These are phyloP conservation scores for Podila minutissima DNA, from an alignment of 192 early-diverging fungal species.

Conservation along the genomic window DNA sequence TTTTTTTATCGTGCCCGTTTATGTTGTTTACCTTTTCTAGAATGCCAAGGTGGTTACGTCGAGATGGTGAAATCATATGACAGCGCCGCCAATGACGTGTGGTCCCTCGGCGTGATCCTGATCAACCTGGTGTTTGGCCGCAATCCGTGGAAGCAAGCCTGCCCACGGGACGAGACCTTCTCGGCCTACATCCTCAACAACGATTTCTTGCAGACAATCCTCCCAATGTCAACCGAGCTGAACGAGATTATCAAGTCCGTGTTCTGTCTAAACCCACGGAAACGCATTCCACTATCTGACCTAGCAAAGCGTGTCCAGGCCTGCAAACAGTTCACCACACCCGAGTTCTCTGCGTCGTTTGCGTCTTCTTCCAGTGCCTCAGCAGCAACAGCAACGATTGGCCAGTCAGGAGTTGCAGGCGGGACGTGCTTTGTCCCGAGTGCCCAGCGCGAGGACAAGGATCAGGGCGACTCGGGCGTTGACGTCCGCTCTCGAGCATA, in stretches of 20 bases:
- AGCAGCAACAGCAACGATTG: not conserved
- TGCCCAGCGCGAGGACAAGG: conserved; percentile 1
- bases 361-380: not conserved
- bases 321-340: conserved; percentile 58
- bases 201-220: conserved; percentile 72
- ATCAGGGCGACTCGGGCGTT: conserved; percentile 45
- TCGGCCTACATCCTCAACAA: conserved; percentile 59
- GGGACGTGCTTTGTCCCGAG: not conserved
- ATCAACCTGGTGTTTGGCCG: conserved; percentile 84
- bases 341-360: conserved; percentile 14
- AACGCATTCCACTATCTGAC: conserved; percentile 55
- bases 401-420: not conserved
- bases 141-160: conserved; percentile 80
- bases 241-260: conserved; percentile 61
- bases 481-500: conserved; percentile 27
- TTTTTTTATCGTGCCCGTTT: not conserved
- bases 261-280: conserved; percentile 57
- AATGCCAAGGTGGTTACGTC: conserved; percentile 76
- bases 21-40: conserved; percentile 63
- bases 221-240: conserved; percentile 67
- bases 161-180: conserved; percentile 70
- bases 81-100: conserved; percentile 78
- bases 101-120: conserved; percentile 94
- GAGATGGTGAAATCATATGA: conserved; percentile 68
- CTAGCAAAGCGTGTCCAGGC: conserved; percentile 49